Evolutionary conservation across 2,329 filamentous ascomycete genomes (phyloP).

Genomic region (Diplodia sapinea): DNA sequence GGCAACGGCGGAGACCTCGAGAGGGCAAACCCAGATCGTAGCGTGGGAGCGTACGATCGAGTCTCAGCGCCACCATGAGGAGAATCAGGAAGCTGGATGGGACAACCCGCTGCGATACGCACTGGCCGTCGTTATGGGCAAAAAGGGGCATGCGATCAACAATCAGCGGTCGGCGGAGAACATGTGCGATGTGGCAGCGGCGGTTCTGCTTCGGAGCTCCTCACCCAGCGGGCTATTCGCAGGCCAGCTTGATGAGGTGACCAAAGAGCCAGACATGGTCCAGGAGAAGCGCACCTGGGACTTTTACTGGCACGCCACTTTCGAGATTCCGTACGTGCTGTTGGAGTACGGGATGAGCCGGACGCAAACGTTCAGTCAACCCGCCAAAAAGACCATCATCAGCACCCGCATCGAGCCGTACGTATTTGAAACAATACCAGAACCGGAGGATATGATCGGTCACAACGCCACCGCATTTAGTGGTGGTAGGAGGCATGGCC

Average conservation of each 20-base stretch:
- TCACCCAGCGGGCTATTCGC: slow-evolving; percentile 9
- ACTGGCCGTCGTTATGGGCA: slow-evolving; percentile 8
- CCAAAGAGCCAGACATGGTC: slow-evolving; percentile 10
- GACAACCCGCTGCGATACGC: slow-evolving; percentile 26
- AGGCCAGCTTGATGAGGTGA: slow-evolving; percentile 10
- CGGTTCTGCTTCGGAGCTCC: not conserved
- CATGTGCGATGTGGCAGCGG: not conserved
- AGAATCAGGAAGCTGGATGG: slow-evolving; percentile 22
- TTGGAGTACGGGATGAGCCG: slow-evolving; percentile 10
- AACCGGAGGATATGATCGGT: not conserved
- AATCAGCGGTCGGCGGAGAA: not conserved
- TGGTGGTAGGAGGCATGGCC: not conserved
- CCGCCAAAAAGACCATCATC: not conserved
- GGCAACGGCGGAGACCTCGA: not conserved
- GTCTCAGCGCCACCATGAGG: slow-evolving; percentile 9
- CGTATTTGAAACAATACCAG: not conserved
- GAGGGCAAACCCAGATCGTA: not conserved
- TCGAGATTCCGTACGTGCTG: slow-evolving; percentile 32
- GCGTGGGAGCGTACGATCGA: slow-evolving; percentile 17
- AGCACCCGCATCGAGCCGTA: slow-evolving; percentile 6
- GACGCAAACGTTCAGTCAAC: not conserved
- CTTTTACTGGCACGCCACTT: slow-evolving; percentile 28
- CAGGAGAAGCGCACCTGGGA: slow-evolving; percentile 5
- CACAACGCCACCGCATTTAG: not conserved
- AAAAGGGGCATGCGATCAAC: slow-evolving; percentile 4